Base-by-base conservation (phyloP, 192 early-diverging fungal species). In the Linderina pennispora region DNA sequence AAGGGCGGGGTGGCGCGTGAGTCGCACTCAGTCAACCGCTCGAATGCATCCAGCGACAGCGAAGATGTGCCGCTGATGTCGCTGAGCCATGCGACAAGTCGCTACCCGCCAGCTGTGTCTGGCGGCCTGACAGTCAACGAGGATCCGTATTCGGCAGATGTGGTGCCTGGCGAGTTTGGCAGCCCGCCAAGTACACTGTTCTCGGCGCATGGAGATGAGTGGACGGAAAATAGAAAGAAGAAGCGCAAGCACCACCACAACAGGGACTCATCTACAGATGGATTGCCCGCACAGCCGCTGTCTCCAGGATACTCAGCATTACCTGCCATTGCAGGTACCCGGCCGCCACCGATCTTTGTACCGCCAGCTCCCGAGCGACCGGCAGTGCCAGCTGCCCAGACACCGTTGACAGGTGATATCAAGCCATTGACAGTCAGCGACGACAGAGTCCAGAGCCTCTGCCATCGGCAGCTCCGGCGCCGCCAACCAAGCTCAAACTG, bases 41-140 rank as follows among this genome's bases (percentile, higher is more conserved):
- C 55, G 4, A 58, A 36, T 35, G 51, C 40, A 11, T 59, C 55
- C 8, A 71, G 67, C 26, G 67, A 63, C 19, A 62, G 58, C 56
- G 67, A 71, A 48, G 67, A 71, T 21, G 58, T 50, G 50, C 67
- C 67, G 43, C 26, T 71, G 34, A n/a, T n/a, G n/a, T 59, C 51
- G 8, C 46, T 59, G 19, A 25, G 48, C 8, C 37, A 50, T 19
- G 35, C 23, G 24, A 15, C 18, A 9, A 2, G 35, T 23, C 5
- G 35, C 20, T 3, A 13, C 5, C 9, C 22, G 35, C 39, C 8
- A 8, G 13, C 23, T 13, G 28, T 31, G 28, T 11, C 28, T 11
- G 28, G 28, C 28, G 28, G 28, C 28, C 5, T 31, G 11, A 31
- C 22, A 1, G 46, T 32, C 1, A 16, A 20, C 11, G 40, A 22